A percentile compares a stretch with the other conserved stretches of the same genome.
Conservation (phyloP, 2,329 filamentous ascomycete genomes). For the Grosmannia serpens region DNA sequence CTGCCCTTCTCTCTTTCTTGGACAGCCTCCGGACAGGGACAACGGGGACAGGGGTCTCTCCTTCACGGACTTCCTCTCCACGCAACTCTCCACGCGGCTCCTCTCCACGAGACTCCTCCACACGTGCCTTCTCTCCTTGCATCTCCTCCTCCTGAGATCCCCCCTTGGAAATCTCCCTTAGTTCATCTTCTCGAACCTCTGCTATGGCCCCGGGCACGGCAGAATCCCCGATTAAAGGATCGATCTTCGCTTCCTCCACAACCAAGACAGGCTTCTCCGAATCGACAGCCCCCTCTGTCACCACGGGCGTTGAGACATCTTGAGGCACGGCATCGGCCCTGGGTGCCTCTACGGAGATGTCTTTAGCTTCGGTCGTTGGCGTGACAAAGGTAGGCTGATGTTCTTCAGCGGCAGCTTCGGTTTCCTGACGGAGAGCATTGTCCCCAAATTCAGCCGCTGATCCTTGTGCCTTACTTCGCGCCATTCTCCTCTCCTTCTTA, state of each 20-base stretch:
- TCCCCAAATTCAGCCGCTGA: not conserved
- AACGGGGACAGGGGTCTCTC: not conserved
- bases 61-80: not conserved
- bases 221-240: not conserved
- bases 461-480: slow-evolving; percentile 1
- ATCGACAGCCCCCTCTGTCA: not conserved
- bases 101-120: not conserved
- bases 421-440: not conserved
- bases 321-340: not conserved
- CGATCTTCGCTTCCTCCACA: not conserved
- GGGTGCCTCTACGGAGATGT: not conserved
- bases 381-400: not conserved
- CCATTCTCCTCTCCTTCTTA: not conserved
- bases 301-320: not conserved
- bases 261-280: not conserved
- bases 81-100: not conserved
- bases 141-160: not conserved
- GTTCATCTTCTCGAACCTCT: not conserved
- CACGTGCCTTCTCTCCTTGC: not conserved
- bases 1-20: slow-evolving; percentile 2
- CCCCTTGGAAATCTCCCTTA: not conserved
- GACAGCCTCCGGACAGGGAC: not conserved
- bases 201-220: not conserved
- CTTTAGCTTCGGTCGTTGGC: not conserved
- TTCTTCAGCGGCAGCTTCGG: not conserved